Conservation (phyloP, 2,329 filamentous ascomycete species). For the Paraphoma chrysanthemicola region DNA sequence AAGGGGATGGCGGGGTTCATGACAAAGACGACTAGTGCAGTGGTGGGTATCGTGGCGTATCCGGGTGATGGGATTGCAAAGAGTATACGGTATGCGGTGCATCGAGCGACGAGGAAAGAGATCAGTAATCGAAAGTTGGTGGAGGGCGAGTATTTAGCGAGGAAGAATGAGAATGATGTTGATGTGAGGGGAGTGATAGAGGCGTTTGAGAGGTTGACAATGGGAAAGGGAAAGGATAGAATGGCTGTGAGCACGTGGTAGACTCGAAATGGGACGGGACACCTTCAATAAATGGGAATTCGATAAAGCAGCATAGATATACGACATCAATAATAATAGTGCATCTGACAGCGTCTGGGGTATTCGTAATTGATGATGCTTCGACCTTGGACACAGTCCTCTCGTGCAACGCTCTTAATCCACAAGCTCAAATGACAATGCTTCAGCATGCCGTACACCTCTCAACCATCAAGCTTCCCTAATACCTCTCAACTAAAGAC, state of each 20-base stretch:
- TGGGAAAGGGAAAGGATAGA: neutral
- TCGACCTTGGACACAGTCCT: neutral
- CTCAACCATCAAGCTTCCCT: too few species aligned
- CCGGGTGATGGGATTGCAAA: constrained; percentile 22
- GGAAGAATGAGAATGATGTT: neutral
- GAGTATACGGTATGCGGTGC: constrained; percentile 14
- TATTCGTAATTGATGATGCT: neutral
- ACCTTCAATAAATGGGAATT: neutral
- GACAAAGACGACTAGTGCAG: constrained; percentile 7
- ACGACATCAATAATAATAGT: too few species aligned
- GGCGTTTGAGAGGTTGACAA: constrained; percentile 6
- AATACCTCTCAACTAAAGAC: constrained; percentile 16
- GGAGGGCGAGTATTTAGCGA: constrained; percentile 10
- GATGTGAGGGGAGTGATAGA: constrained; percentile 4
- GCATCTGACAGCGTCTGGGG: neutral
- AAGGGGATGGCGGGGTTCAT: constrained; percentile 34
- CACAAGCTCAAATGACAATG: too few species aligned
- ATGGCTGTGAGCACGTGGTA: neutral
- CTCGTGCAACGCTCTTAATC: constrained; percentile 1
- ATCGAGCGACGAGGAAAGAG: constrained; percentile 9
- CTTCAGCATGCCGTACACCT: too few species aligned
- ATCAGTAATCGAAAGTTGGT: constrained; percentile 6
- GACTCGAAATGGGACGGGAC: neutral
- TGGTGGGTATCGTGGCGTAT: constrained; percentile 18
- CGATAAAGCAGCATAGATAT: too few species aligned